Evolutionary conservation across 129 eudicot species (phyloP), one percentile per base, ranked within the genome.

Genomic region (Flaveria ramosissima): DNA sequence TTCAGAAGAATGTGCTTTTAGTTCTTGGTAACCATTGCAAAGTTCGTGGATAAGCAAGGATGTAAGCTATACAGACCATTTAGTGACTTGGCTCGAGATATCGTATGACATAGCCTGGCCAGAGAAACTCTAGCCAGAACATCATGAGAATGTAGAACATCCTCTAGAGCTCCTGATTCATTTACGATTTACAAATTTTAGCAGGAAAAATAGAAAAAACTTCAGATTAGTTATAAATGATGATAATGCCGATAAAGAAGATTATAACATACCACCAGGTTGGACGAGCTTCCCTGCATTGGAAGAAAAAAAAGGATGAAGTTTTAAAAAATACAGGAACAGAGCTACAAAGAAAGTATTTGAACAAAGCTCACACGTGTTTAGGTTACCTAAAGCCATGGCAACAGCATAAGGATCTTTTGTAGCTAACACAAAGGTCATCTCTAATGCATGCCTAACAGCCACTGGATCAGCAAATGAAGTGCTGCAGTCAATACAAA

Each of bases 61-160:
- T 61, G 36, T 51, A 71, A 41, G 63, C 78, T 26, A 64, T 52
- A 83, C 63, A 66, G 87, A 93, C 98, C 98, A 84, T 93, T 92
- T 46, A 93, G 83, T 68, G 91, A 88, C 69, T 96, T 89, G 41
- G 98, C 98, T 85, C 98, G 84, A 62, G 93, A 87, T 79, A 93
- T 80, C 19, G 88, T 56, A 81, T 93, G 89, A 81, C 98, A 93
- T 73, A 93, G 80, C 80, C 88, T 86, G 77, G 98, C 97, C 26
- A 93, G 92, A 71, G 97, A 91, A 84, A 93, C 98, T 85, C 98
- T 87, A 71, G 98, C 98, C 74, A 93, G 91, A 77, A 93, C 98
- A 77, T 93, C 98, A 78, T 93, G 95, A 83, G 90, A 79, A 81
- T 90, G 95, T 46, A 93, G 86, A 80, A 93, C 88, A 79, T 93